Evolutionary conservation across 805 yeast genomes (phyloP).

Genomic region (Ogataea neopini): DNA sequence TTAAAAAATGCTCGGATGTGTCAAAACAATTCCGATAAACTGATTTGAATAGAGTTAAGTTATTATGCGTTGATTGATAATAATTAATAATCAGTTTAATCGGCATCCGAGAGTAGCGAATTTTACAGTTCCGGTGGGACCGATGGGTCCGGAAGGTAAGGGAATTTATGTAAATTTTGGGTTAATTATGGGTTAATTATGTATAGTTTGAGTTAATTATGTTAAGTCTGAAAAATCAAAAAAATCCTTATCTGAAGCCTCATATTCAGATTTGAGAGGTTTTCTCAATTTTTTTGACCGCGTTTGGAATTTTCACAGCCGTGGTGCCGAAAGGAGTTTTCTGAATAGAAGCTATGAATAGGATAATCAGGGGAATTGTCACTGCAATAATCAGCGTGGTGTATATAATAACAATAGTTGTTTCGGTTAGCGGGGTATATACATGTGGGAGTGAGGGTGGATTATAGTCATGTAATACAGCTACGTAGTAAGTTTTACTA

Average conservation of each 20-base stretch:
- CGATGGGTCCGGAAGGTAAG: too few relatives aligned
- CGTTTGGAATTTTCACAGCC: background rate
- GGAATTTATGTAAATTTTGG: too few relatives aligned
- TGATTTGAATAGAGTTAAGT: background rate
- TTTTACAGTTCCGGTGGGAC: background rate
- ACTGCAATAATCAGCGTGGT: background rate
- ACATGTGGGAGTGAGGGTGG: too few relatives aligned
- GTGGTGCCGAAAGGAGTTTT: background rate
- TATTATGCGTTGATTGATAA: background rate
- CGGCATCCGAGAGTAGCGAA: too few relatives aligned
- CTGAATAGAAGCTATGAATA: background rate
- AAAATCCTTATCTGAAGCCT: background rate
- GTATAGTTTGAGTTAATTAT: too few relatives aligned
- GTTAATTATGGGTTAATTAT: too few relatives aligned
- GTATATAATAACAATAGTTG: too few relatives aligned
- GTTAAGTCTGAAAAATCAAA: background rate
- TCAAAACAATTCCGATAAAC: background rate
- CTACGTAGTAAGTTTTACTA: too few relatives aligned
- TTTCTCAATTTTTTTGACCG: background rate
- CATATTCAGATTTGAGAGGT: constrained; percentile 2
- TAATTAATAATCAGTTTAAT: too few relatives aligned
- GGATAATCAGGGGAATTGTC: background rate
- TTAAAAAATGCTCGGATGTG: background rate
- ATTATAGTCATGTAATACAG: too few relatives aligned
- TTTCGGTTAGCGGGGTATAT: too few relatives aligned